Conservation (phyloP, 192 early-diverging fungal species). For the Mortierella hygrophila region DNA sequence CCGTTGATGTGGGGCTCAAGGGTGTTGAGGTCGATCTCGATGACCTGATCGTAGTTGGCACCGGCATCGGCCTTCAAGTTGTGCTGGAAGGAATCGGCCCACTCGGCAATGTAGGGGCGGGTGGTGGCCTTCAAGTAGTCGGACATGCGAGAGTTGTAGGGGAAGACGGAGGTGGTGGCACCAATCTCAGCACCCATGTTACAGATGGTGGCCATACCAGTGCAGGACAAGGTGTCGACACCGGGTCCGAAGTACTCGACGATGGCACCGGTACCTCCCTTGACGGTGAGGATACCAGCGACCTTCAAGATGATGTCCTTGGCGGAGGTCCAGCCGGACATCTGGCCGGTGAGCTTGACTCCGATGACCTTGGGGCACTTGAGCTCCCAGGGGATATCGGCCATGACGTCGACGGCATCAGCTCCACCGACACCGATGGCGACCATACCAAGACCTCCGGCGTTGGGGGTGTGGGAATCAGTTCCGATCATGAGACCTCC, state of each 20-base stretch:
- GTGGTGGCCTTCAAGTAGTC: conserved; percentile 92
- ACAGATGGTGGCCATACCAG: conserved; percentile 99
- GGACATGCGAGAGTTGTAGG: conserved; percentile 92
- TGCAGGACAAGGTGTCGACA: conserved; percentile 94
- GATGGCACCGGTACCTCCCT: conserved; percentile 97
- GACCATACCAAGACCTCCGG: conserved; percentile 96
- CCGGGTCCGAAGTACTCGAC: conserved; percentile 98
- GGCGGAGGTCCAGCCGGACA: conserved; percentile 93
- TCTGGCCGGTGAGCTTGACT: conserved; percentile 88
- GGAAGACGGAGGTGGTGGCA: conserved; percentile 97
- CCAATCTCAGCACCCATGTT: conserved; percentile 99
- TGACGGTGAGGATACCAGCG: conserved; percentile 95
- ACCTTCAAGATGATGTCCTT: conserved; percentile 98
- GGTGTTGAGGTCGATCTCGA: conserved; percentile 94
- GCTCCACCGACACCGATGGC: conserved; percentile 98
- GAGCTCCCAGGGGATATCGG: conserved; percentile 98
- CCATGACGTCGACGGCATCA: conserved; percentile 99
- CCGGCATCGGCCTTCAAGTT: conserved; percentile 91
- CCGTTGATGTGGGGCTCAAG: conserved; percentile 98
- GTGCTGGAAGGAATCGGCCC: conserved; percentile 85
- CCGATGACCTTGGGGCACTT: conserved; percentile 98
- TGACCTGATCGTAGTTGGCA: conserved; percentile 91
- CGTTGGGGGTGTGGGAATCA: conserved; percentile 98
- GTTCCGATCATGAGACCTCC: conserved; percentile 98
- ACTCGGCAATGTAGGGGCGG: conserved; percentile 83